phyloP scores from a whole-genome alignment of 2,329 filamentous ascomycete species.

The Dryadomyces quercus-mongolicae region DNA sequence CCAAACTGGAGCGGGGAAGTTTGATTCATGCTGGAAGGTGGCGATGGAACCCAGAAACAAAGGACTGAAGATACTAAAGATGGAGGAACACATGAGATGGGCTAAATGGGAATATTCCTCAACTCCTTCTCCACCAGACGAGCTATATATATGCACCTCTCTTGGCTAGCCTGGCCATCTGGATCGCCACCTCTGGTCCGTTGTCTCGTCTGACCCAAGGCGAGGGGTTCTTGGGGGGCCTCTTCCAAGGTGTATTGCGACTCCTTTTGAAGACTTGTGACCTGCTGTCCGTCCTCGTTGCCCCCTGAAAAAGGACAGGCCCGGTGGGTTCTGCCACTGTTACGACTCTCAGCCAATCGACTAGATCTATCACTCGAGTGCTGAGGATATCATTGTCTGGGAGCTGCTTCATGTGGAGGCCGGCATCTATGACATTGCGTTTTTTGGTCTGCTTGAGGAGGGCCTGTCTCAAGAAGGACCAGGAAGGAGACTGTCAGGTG shows the following conservation, averaged over 20 bases:
- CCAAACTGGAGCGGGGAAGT: slow-evolving; percentile 18
- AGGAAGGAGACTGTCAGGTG: neutral
- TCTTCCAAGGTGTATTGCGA: too few species aligned
- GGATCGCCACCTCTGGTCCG: neutral
- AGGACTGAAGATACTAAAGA: neutral
- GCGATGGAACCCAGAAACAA: neutral
- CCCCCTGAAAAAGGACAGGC: neutral
- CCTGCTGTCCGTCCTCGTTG: too few species aligned
- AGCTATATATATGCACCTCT: slow-evolving; percentile 1
- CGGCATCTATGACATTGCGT: neutral
- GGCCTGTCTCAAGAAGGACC: neutral
- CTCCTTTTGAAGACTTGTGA: too few species aligned
- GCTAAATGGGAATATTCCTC: neutral
- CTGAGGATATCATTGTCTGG: neutral
- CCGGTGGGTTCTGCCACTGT: neutral
- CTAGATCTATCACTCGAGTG: neutral
- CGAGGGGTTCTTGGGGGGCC: neutral
- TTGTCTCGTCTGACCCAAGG: neutral
- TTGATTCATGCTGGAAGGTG: neutral
- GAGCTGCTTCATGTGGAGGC: neutral
- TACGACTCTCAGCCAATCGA: neutral
- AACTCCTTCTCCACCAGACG: neutral
- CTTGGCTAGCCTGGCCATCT: neutral
- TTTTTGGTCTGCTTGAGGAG: neutral
- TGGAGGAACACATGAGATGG: neutral